Conservation (phyloP, 108 stramenopile species). For the Epithemia pelagica region DNA sequence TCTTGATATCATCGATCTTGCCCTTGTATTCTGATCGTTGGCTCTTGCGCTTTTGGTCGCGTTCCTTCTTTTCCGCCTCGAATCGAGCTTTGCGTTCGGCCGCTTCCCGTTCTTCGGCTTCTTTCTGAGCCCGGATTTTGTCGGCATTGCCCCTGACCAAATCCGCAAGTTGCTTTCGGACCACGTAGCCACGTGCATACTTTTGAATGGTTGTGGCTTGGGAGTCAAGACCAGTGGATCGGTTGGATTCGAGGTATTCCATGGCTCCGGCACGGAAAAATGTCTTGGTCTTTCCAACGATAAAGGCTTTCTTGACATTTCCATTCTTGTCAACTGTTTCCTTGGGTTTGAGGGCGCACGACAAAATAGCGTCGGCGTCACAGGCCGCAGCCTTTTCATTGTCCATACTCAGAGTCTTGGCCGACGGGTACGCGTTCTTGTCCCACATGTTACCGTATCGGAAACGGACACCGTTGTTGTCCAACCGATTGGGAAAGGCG, state of each 20-base stretch:
- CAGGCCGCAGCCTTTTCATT: neutral
- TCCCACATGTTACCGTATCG: constrained; percentile 21
- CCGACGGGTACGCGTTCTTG: constrained; percentile 9
- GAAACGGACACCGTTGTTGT: constrained; percentile 9
- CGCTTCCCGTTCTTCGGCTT: constrained; percentile 34
- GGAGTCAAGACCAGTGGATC: constrained; percentile 39
- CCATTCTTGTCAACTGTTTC: constrained; percentile 7
- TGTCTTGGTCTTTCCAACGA: constrained; percentile 61
- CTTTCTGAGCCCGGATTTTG: constrained; percentile 32
- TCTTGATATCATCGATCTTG: constrained; percentile 29
- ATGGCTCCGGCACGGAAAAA: constrained; percentile 78
- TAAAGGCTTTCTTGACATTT: constrained; percentile 26
- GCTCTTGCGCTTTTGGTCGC: constrained; percentile 21
- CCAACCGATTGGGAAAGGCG: constrained; percentile 84
- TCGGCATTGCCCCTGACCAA: constrained; percentile 21
- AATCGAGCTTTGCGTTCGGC: constrained; percentile 17
- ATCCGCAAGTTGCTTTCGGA: constrained; percentile 24
- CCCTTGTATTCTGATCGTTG: constrained; percentile 24
- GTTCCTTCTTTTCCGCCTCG: constrained; percentile 26
- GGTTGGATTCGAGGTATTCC: constrained; percentile 58
- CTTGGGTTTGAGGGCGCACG: constrained; percentile 8
- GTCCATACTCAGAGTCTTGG: constrained; percentile 8
- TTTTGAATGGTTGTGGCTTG: constrained; percentile 43
- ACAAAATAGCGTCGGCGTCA: constrained; percentile 10
- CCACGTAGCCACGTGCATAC: constrained; percentile 38